Evolutionary conservation across 805 yeast genomes (phyloP).

Genomic region (Suhomyces xylopsoci): DNA sequence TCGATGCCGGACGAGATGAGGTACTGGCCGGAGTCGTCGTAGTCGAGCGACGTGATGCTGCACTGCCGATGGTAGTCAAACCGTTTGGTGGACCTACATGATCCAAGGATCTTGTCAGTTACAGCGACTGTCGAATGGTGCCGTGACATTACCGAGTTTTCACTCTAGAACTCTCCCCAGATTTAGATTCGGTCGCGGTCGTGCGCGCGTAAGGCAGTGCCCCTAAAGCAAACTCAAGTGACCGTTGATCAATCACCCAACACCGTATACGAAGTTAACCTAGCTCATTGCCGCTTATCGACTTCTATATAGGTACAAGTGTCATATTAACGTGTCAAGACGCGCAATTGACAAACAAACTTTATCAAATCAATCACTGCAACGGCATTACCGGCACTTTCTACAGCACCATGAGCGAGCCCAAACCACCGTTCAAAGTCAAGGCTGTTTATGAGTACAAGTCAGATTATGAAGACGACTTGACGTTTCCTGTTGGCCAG

Average conservation of each 20-base stretch:
- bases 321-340: background rate
- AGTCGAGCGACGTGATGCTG: constrained; percentile 67
- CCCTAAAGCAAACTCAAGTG: constrained; percentile 4
- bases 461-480: constrained; percentile 73
- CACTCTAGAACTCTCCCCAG: background rate
- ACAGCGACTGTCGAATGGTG: constrained; percentile 25
- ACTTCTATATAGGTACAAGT: background rate
- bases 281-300: background rate
- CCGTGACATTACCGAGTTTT: constrained; percentile 4
- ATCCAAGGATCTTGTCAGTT: constrained; percentile 22
- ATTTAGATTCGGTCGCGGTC: background rate
- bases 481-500: constrained; percentile 66
- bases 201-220: background rate
- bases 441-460: constrained; percentile 64
- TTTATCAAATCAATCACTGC: background rate
- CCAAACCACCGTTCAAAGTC: constrained; percentile 58
- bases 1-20: constrained; percentile 75
- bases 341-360: background rate
- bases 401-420: constrained; percentile 14
- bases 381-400: background rate
- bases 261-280: background rate
- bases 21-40: constrained; percentile 79
- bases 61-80: constrained; percentile 51
- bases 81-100: constrained; percentile 43
- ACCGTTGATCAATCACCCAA: background rate